These are phyloP conservation scores for Barbarea vulgaris DNA, from an alignment of 345 rosid genomes.

Conservation along the genomic window DNA sequence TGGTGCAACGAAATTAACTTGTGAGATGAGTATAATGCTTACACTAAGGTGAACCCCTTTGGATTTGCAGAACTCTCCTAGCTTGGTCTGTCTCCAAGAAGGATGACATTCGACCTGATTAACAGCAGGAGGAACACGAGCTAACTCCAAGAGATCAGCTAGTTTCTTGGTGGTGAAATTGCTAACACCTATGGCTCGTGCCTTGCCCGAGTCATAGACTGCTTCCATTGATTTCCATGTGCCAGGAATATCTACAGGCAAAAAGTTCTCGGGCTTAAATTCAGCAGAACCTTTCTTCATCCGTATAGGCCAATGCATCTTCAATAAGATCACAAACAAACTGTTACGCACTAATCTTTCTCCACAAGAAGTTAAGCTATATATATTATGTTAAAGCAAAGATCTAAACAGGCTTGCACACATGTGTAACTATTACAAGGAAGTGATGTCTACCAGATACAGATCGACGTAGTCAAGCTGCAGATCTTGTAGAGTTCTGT, in stretches of 20 bases:
- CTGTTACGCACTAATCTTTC: neutral
- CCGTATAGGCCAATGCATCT: constrained; percentile 86
- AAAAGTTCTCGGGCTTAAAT: constrained; percentile 53
- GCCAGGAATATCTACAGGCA: constrained; percentile 56
- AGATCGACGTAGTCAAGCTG: constrained; percentile 69
- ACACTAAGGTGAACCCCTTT: constrained; percentile 71
- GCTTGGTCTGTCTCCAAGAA: constrained; percentile 69
- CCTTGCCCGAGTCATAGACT: constrained; percentile 64
- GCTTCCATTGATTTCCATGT: constrained; percentile 90
- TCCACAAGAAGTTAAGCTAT: neutral
- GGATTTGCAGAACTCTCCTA: constrained; percentile 64
- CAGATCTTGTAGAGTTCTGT: constrained; percentile 52
- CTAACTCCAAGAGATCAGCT: constrained; percentile 60
- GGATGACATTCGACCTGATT: constrained; percentile 90
- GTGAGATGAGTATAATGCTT: constrained; percentile 9
- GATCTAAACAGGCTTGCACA: neutral
- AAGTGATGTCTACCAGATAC: constrained; percentile 50
- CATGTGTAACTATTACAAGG: neutral
- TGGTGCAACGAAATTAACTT: too few species aligned
- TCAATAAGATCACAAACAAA: constrained; percentile 23
- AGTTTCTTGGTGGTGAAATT: constrained; percentile 84
- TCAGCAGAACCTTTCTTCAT: constrained; percentile 64
- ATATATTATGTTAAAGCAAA: neutral
- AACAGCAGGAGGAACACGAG: constrained; percentile 83
- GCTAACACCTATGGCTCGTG: constrained; percentile 79